phyloP scores from a whole-genome alignment of 2,329 filamentous ascomycete species.

The Pseudopithomyces chartarum region DNA sequence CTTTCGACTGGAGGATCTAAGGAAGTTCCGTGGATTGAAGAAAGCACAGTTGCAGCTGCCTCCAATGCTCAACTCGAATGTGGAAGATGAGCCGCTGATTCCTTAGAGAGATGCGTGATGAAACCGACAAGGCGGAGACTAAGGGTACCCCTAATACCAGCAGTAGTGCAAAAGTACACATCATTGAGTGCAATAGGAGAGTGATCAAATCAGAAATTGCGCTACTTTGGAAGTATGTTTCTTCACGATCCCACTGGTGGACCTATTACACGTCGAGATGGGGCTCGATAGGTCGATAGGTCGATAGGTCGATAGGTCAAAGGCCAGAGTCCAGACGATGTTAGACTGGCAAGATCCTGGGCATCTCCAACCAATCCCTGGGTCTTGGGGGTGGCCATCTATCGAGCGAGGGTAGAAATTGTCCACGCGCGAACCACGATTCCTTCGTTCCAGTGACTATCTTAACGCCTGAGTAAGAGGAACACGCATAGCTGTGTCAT shows the following conservation, averaged over 20 bases:
- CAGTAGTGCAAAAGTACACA: background rate
- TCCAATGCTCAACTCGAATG: background rate
- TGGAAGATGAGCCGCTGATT: background rate
- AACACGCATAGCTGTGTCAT: too few species aligned
- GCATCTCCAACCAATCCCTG: background rate
- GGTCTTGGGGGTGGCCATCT: background rate
- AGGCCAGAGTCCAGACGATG: background rate
- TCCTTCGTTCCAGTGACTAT: too few species aligned
- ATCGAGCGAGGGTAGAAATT: too few species aligned
- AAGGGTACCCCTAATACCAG: background rate
- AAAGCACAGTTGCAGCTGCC: background rate
- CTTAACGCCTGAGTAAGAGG: too few species aligned
- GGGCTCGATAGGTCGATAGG: background rate
- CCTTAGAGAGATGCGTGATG: background rate
- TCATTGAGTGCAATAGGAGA: background rate
- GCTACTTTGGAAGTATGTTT: background rate
- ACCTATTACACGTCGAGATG: background rate
- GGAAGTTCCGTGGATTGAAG: background rate
- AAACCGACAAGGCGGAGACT: background rate
- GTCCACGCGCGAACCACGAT: too few species aligned
- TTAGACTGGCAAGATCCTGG: background rate
- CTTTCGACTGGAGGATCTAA: background rate
- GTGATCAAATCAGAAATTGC: background rate
- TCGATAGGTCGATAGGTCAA: background rate
- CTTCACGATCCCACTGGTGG: background rate